Evolutionary conservation across 257 asterid genomes (phyloP).

Genomic region (Capsicum rhomboideum): DNA sequence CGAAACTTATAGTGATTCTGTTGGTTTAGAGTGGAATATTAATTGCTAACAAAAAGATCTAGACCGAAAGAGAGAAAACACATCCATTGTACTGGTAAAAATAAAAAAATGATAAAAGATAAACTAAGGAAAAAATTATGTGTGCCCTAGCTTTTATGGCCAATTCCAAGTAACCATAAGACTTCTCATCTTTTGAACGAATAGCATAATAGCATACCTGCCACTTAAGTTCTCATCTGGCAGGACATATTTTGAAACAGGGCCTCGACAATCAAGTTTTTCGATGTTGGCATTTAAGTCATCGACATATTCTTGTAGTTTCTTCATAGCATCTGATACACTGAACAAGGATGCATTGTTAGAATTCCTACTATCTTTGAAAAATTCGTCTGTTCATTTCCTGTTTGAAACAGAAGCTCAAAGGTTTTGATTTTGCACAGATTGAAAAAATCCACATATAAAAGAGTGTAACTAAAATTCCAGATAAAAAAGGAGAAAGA

Average conservation of each 20-base stretch:
- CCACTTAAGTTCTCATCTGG: conserved; percentile 94
- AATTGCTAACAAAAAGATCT: not conserved
- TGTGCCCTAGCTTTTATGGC: not conserved
- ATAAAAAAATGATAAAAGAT: not conserved
- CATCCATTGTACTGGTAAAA: too few relatives aligned
- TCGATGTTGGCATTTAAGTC: conserved; percentile 82
- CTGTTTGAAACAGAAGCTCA: not conserved
- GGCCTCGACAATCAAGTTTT: conserved; percentile 62
- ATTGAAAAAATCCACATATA: not conserved
- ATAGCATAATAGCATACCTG: conserved; percentile 55
- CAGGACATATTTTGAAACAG: conserved; percentile 74
- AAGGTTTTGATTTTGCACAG: not conserved
- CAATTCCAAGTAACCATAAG: not conserved
- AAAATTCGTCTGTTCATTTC: not conserved
- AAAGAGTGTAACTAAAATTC: not conserved
- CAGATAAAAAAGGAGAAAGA: not conserved
- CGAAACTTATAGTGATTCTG: conserved; percentile 68
- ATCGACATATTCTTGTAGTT: conserved; percentile 67
- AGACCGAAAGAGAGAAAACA: too few relatives aligned
- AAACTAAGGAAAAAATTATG: not conserved
- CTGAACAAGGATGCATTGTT: conserved; percentile 28
- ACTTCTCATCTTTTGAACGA: not conserved
- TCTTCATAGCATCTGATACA: conserved; percentile 65
- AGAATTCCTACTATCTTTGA: not conserved
- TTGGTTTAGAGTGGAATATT: not conserved